Base-by-base conservation (phyloP, 257 asterid genomes). In the Echites panduratus region DNA sequence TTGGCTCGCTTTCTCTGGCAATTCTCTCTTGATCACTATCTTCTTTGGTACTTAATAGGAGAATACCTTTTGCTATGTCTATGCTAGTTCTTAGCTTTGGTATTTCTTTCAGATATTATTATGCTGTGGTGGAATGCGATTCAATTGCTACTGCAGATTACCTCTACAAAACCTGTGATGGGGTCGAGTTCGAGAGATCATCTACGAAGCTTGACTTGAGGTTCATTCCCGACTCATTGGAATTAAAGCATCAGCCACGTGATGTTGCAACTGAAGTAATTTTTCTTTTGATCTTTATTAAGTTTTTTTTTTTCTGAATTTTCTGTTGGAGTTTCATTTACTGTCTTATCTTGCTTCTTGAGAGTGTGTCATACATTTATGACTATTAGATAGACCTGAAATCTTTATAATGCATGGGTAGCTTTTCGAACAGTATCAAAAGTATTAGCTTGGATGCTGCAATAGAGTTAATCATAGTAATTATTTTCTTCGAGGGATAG, bases 131-230 rank as follows among this genome's bases (percentile, higher is more conserved):
- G 78, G 97, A 86, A 74, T 95, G 93, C 48, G 98, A 95, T 82
- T 92, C 99, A 71, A 77, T 74, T 79, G 92, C 96, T 72, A 95
- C 98, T n/a, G 97, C 98, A 66, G 98, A 87, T 82, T 80, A 90
- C 83, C 85, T 95, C 63, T 95, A 92, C 79, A 86, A 81, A 76
- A 81, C 84, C 57, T 95, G 98, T 73, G 99, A 95, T 64, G 98
- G 99, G 26, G 77, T 85, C 75, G 99, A 92, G 90, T 92, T 95
- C 75, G 99, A 92, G 81, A 86, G 97, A 82, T 90, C 99, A 67
- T 87, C 96, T 13, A 86, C 86, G 75, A 90, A 86, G 79, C 81
- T 95, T 87, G 99, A 95, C 78, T 86, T 95, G 86, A 87, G 99
- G 81, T 95, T 95, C 79, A 84, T 95, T 85, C 99, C 98, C 11